Conservation (phyloP, 345 rosid genomes). For the Lepidium didymum region DNA sequence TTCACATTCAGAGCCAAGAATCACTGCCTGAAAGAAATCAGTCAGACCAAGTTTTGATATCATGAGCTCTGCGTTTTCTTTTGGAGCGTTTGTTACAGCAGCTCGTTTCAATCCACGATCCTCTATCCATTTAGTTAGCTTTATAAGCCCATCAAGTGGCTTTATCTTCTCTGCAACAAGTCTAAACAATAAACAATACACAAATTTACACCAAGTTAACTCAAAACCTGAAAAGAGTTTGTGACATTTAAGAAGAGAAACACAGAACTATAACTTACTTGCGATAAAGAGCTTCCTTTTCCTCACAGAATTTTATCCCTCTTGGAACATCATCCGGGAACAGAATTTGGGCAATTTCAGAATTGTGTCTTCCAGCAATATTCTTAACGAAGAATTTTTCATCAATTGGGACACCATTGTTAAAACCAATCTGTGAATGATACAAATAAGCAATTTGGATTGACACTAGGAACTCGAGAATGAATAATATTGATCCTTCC, state of each 20-base stretch:
- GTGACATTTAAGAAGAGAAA: not conserved
- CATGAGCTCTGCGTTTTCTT: slow-evolving; percentile 77
- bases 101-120: slow-evolving; percentile 82
- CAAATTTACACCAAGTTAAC: not conserved
- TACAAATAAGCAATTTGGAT: not conserved
- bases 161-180: slow-evolving; percentile 55
- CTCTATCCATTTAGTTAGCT: slow-evolving; percentile 78
- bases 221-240: not conserved
- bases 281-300: slow-evolving; percentile 77
- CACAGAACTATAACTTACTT: slow-evolving; percentile 35
- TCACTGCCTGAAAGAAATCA: slow-evolving; percentile 69
- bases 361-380: slow-evolving; percentile 78
- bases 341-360: slow-evolving; percentile 54
- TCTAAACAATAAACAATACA: slow-evolving; percentile 29
- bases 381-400: slow-evolving; percentile 62
- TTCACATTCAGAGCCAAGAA: slow-evolving; percentile 73
- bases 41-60: slow-evolving; percentile 69
- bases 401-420: slow-evolving; percentile 76
- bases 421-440: slow-evolving; percentile 64
- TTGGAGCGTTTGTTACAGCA: slow-evolving; percentile 94
- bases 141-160: slow-evolving; percentile 59
- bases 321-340: slow-evolving; percentile 65
- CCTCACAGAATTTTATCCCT: slow-evolving; percentile 54
- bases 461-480: not conserved
- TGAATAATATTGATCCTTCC: not conserved